Evolutionary conservation across 805 yeast genomes (phyloP).

Genomic region (Yarrowia sp.): DNA sequence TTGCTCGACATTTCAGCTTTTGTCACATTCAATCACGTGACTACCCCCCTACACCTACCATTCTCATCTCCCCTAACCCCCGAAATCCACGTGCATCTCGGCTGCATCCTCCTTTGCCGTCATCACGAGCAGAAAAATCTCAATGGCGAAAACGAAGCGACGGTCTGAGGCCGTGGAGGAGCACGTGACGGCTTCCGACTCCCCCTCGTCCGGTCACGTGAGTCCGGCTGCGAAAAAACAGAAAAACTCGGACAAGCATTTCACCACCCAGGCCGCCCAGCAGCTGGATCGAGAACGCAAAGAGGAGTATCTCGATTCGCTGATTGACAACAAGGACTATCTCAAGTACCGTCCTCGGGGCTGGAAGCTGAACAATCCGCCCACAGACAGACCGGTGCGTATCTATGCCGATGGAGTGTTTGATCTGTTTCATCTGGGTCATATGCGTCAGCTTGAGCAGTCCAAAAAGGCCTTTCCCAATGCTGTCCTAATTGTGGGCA

Average conservation of each 20-base stretch:
- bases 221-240: constrained; percentile 10
- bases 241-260: constrained; percentile 12
- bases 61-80: neutral
- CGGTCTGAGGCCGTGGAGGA: constrained; percentile 12
- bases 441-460: constrained; percentile 97
- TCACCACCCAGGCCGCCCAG: constrained; percentile 34
- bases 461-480: constrained; percentile 90
- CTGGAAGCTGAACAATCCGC: constrained; percentile 79
- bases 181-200: constrained; percentile 17
- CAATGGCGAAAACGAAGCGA: constrained; percentile 10
- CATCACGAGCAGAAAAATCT: neutral
- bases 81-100: constrained; percentile 16
- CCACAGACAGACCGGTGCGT: constrained; percentile 82
- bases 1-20: too few relatives aligned
- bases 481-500: constrained; percentile 85
- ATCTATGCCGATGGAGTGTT: constrained; percentile 99
- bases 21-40: too few relatives aligned
- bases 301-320: constrained; percentile 36
- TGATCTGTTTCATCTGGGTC: constrained; percentile 95
- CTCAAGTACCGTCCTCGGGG: constrained; percentile 67
- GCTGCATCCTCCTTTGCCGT: neutral
- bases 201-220: neutral
- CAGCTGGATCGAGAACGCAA: constrained; percentile 29
- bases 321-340: constrained; percentile 36
- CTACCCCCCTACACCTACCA: too few relatives aligned